Conservation (phyloP, 1,284 basidiomycete genomes). For the Irpex sp. region DNA sequence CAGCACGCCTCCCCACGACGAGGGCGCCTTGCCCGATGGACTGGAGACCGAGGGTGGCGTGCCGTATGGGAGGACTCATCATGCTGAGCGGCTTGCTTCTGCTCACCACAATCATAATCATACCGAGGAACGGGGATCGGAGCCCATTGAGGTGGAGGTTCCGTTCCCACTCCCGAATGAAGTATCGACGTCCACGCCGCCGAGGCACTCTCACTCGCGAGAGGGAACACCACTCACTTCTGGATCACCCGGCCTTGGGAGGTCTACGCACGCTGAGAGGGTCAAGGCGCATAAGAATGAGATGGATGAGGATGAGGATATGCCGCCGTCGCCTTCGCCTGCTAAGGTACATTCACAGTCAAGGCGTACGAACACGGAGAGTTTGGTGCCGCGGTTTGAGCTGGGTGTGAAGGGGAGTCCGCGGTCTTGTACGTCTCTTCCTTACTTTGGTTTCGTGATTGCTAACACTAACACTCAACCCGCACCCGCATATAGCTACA, state of each 20-base stretch:
- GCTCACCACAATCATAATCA: conserved; percentile 14
- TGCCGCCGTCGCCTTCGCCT: conserved; percentile 62
- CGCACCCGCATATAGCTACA: not conserved
- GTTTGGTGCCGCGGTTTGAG: conserved; percentile 42
- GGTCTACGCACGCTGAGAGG: conserved; percentile 47
- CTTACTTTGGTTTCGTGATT: too few relatives aligned
- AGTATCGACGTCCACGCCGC: too few relatives aligned
- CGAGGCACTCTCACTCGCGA: conserved; percentile 1
- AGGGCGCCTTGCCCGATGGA: conserved; percentile 24
- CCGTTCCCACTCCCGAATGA: too few relatives aligned
- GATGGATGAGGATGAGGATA: conserved; percentile 38
- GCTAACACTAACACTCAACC: too few relatives aligned
- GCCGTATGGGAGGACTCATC: conserved; percentile 69
- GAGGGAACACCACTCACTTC: conserved; percentile 9
- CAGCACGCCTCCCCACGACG: conserved; percentile 23
- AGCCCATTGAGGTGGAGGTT: not conserved
- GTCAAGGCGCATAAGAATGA: conserved; percentile 34
- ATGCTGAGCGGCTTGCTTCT: conserved; percentile 38
- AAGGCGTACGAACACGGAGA: conserved; percentile 16
- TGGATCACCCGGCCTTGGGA: conserved; percentile 30
- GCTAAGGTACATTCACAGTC: conserved; percentile 31
- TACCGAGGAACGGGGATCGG: not conserved
- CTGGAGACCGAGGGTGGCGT: conserved; percentile 62
- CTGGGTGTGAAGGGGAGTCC: not conserved
- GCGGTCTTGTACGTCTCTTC: conserved; percentile 3